phyloP scores from a whole-genome alignment of 2,329 filamentous ascomycete genomes.

The Coniochaeta sp. region DNA sequence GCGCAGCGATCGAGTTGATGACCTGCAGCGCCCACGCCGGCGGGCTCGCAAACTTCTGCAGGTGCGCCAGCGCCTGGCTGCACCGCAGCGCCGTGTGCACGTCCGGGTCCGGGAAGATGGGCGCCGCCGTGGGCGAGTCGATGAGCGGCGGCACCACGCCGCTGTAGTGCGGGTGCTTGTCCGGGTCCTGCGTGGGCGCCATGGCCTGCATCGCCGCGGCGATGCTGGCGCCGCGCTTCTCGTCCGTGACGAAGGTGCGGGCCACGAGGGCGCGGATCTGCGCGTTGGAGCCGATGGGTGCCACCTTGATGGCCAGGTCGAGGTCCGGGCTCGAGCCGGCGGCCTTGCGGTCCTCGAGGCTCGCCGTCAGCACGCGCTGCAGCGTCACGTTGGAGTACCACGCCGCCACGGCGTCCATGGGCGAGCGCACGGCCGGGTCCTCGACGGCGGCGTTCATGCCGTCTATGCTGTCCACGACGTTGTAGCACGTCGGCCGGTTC shows the following conservation, averaged over 20 bases:
- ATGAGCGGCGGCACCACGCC: conserved; percentile 33
- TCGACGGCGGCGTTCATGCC: conserved; percentile 79
- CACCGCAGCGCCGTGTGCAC: conserved; percentile 51
- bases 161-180: conserved; percentile 22
- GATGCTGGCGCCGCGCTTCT: conserved; percentile 49
- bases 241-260: conserved; percentile 47
- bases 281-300: conserved; percentile 72
- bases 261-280: conserved; percentile 53
- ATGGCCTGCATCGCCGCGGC: conserved; percentile 47
- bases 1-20: conserved; percentile 44
- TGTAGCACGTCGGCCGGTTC: conserved; percentile 68
- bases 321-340: conserved; percentile 41
- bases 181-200: conserved; percentile 28
- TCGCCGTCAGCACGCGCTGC: conserved; percentile 59
- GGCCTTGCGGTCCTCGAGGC: conserved; percentile 46
- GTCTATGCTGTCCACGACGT: conserved; percentile 54
- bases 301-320: conserved; percentile 61
- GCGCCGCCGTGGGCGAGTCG: conserved; percentile 29
- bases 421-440: conserved; percentile 76
- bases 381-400: conserved; percentile 79
- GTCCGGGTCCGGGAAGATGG: conserved; percentile 38
- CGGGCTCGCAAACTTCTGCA: conserved; percentile 35
- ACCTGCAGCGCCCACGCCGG: conserved; percentile 37
- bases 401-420: conserved; percentile 82
- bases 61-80: conserved; percentile 53